Evolutionary conservation across 2,329 filamentous ascomycete species (phyloP).

Genomic region (Cordyceps farinosa): DNA sequence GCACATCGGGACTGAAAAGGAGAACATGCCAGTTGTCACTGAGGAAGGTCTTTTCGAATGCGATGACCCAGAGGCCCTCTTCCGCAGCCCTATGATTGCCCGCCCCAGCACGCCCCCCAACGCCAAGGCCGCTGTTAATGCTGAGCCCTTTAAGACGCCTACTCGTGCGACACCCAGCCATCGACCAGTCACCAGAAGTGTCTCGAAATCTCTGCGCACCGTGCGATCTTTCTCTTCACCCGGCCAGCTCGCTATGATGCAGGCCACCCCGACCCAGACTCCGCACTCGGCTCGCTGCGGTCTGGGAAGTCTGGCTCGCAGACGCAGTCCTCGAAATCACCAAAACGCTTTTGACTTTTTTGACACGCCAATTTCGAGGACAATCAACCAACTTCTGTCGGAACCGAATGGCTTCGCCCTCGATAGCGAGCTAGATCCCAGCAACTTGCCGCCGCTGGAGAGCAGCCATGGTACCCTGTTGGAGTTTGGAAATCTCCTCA

Average conservation of each 20-base stretch:
- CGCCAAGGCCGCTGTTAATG: conserved; percentile 34
- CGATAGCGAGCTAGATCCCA: conserved; percentile 43
- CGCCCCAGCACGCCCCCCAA: conserved; percentile 53
- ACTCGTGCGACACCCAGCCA: conserved; percentile 59
- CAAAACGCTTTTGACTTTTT: conserved; percentile 38
- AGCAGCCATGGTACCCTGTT: conserved; percentile 34
- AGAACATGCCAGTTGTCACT: conserved; percentile 47
- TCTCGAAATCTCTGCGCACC: conserved; percentile 54
- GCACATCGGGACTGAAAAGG: conserved; percentile 37
- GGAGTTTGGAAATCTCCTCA: conserved; percentile 48
- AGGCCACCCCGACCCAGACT: conserved; percentile 49
- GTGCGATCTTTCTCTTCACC: conserved; percentile 44
- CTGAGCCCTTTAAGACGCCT: conserved; percentile 57
- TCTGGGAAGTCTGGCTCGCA: conserved; percentile 32
- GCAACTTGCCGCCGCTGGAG: conserved; percentile 37
- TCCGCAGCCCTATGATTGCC: conserved; percentile 52
- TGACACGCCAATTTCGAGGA: conserved; percentile 58
- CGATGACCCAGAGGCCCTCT: conserved; percentile 61
- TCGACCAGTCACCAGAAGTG: conserved; percentile 58
- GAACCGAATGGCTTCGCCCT: conserved; percentile 47
- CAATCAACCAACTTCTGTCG: conserved; percentile 61
- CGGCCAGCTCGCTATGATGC: conserved; percentile 37
- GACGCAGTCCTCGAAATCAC: conserved; percentile 42
- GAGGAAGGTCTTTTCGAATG: conserved; percentile 25
- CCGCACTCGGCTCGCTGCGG: conserved; percentile 30